Base-by-base conservation (phyloP, 208 protist species). In the Leishmania tropica region DNA sequence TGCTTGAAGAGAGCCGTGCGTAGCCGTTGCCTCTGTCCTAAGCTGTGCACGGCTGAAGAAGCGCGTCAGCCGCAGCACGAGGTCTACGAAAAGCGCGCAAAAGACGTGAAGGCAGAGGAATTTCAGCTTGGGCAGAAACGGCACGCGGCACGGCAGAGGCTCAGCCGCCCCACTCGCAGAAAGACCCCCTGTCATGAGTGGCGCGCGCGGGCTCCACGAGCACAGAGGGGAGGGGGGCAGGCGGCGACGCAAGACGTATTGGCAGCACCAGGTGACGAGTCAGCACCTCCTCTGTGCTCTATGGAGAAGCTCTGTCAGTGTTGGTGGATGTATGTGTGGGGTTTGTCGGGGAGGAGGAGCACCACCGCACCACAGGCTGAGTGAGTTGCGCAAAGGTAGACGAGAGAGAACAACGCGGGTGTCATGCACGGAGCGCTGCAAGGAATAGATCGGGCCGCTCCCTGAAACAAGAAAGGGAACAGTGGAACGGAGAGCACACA, bases 71-170 rank as follows among this genome's bases (percentile, higher is more conserved):
- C 70, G 68, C 48, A 28, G 56, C n/a, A 83, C 15, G n/a, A 86
- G 24, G 60, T 84, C 60, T 7, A 87, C 68, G 31, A 81, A 28
- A 28, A 76, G 53, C 13, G 70, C 60, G 53, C 78, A 85, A 35
- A 85, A 67, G 1, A 78, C n/a, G 6, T 91, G 84, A 8, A 88
- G 60, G 24, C 37, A 76, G 7, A 87, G 71, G 47, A 91, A 91
- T 11, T 81, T 86, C 65, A 87, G 8, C 67, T 82, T 85, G 11
- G 79, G 73, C 74, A 54, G 83, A 67, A 73, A 31, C 31, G 78
- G 54, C 64, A 83, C 78, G 31, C 11, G 56, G 40, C 40, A 40
- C 48, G 24, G 17, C 3, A 76, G 72, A 60, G 19, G n/a, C 48
- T 31, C 31, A 54, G 51, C 72, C 19, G 72, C 35, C 28, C 48